These are phyloP conservation scores for Aspergillus caelatus DNA, from an alignment of 2,329 filamentous ascomycete species.

Conservation along the genomic window DNA sequence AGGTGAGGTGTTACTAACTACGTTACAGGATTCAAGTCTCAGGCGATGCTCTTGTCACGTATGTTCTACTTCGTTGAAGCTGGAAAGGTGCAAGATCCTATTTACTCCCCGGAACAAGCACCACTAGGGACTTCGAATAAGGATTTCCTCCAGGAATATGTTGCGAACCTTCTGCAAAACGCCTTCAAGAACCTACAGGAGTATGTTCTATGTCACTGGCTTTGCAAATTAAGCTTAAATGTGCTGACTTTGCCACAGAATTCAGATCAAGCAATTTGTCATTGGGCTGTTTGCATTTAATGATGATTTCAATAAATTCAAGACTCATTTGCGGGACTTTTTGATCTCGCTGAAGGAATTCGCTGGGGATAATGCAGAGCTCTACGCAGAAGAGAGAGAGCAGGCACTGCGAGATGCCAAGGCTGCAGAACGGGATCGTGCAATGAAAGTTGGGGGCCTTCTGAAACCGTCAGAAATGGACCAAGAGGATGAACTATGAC, in stretches of 20 bases:
- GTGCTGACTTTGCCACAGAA: constrained; percentile 55
- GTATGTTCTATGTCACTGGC: constrained; percentile 54
- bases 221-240: not conserved
- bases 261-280: constrained; percentile 88
- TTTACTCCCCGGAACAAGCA: constrained; percentile 84
- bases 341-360: constrained; percentile 97
- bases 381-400: constrained; percentile 93
- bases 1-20: constrained; percentile 4
- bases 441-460: constrained; percentile 92
- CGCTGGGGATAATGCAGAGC: constrained; percentile 88
- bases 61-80: constrained; percentile 95
- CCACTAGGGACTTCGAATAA: constrained; percentile 81
- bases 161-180: constrained; percentile 79
- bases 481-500: constrained; percentile 81
- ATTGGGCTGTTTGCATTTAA: constrained; percentile 86
- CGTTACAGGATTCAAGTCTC: constrained; percentile 80
- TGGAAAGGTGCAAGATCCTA: constrained; percentile 88
- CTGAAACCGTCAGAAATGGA: constrained; percentile 97
- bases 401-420: constrained; percentile 84
- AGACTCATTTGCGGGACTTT: constrained; percentile 93
- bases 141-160: constrained; percentile 87
- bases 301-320: constrained; percentile 90
- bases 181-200: constrained; percentile 92
- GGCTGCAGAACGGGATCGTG: constrained; percentile 84
- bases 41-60: constrained; percentile 88